Conservation (phyloP, 768 basidiomycete genomes). For the Russula dissimulans region DNA sequence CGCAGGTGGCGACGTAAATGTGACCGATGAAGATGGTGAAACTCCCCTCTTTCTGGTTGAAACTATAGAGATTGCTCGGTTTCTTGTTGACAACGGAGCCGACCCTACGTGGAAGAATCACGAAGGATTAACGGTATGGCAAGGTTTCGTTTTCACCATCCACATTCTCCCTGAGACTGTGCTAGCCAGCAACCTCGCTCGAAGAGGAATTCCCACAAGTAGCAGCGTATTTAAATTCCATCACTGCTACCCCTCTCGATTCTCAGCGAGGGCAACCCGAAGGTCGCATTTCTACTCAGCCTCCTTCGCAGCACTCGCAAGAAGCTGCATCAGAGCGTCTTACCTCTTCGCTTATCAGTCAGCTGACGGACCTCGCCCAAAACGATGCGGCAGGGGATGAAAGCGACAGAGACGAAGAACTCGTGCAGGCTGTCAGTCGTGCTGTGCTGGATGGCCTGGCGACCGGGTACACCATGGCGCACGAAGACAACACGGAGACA, state of each 20-base stretch:
- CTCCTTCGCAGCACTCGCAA: constrained; percentile 58
- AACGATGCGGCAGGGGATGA: constrained; percentile 49
- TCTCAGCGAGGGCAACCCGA: constrained; percentile 16
- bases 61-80: constrained; percentile 64
- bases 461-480: constrained; percentile 48
- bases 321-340: constrained; percentile 61
- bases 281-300: constrained; percentile 11
- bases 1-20: constrained; percentile 78
- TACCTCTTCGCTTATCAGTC: constrained; percentile 55
- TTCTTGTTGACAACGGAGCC: constrained; percentile 74
- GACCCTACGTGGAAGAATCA: constrained; percentile 49
- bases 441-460: constrained; percentile 60
- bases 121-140: constrained; percentile 67
- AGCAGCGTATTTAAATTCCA: constrained; percentile 46
- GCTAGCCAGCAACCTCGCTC: constrained; percentile 62
- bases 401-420: constrained; percentile 45
- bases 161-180: not conserved
- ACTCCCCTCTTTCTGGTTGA: constrained; percentile 91
- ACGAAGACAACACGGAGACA: constrained; percentile 17
- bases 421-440: constrained; percentile 50
- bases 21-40: constrained; percentile 81
- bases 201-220: constrained; percentile 63
- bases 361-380: constrained; percentile 59
- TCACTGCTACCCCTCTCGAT: constrained; percentile 22
- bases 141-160: not conserved